A percentile compares a stretch with the other conserved stretches of the same genome.
Evolutionary conservation across 2,329 filamentous ascomycete species (phyloP).

Genomic region (Aspergillus pseudoglaucus): DNA sequence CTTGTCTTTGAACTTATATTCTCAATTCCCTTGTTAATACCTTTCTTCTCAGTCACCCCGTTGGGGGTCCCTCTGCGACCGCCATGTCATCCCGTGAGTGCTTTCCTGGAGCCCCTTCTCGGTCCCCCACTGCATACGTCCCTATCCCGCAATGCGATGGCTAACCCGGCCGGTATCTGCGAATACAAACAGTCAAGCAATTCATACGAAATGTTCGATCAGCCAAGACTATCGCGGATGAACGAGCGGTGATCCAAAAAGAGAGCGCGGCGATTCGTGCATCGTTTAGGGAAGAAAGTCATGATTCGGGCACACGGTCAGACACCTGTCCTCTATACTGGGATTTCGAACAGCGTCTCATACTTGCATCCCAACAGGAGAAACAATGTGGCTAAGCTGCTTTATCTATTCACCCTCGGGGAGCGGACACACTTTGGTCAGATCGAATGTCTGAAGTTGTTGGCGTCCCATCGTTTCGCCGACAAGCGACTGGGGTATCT

Average conservation of each 20-base stretch:
- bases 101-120: constrained; percentile 10
- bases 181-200: constrained; percentile 70
- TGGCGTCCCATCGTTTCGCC: constrained; percentile 93
- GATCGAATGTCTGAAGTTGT: constrained; percentile 96
- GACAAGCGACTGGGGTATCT: constrained; percentile 95
- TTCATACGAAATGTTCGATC: constrained; percentile 99
- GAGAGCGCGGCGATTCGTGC: constrained; percentile 96
- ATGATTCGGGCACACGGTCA: constrained; percentile 84
- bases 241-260: constrained; percentile 96
- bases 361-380: constrained; percentile 51
- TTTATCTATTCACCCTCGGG: constrained; percentile 96
- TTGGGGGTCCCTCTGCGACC: constrained; percentile 44
- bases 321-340: constrained; percentile 5
- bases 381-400: constrained; percentile 97
- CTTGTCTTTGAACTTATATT: constrained; percentile 7
- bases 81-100: constrained; percentile 53
- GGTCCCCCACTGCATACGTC: constrained; percentile 10
- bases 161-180: constrained; percentile 17
- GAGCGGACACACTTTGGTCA: constrained; percentile 98
- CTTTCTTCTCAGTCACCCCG: constrained; percentile 21
- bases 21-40: constrained; percentile 6
- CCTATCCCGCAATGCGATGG: constrained; percentile 9
- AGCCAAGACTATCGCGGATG: constrained; percentile 97
- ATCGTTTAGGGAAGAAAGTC: constrained; percentile 95
- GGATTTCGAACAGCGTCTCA: constrained; percentile 16